phyloP scores from a whole-genome alignment of 192 early-diverging fungal genomes.

The Powellomyces hirtus region DNA sequence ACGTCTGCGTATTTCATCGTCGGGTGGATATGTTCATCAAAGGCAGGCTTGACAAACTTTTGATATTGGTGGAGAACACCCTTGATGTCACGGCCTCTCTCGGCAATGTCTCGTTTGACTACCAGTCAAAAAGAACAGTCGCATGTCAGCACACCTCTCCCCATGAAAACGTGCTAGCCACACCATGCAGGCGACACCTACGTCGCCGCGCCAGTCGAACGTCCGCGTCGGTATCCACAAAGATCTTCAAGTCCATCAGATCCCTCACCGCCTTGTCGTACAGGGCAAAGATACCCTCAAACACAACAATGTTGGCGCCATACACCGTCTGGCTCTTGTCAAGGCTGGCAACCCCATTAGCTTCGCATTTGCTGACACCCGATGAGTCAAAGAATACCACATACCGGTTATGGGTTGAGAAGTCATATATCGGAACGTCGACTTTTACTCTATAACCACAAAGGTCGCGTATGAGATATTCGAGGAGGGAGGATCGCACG shows the following conservation, averaged over 20 bases:
- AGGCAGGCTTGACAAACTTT: conserved; percentile 91
- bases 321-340: conserved; percentile 73
- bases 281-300: conserved; percentile 97
- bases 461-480: not conserved
- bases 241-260: conserved; percentile 78
- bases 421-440: conserved; percentile 89
- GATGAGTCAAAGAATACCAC: not conserved
- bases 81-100: conserved; percentile 81
- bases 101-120: conserved; percentile 89
- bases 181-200: conserved; percentile 28
- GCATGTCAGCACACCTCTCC: not conserved
- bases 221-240: conserved; percentile 95
- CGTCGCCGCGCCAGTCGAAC: conserved; percentile 83
- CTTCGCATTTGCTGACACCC: not conserved
- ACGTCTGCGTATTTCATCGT: conserved; percentile 90
- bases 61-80: conserved; percentile 89
- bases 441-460: conserved; percentile 56
- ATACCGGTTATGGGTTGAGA: conserved; percentile 78
- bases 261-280: conserved; percentile 78
- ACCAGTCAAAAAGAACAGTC: not conserved
- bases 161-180: not conserved
- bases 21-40: conserved; percentile 86
- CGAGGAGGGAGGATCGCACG: no score
- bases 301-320: conserved; percentile 93
- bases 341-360: conserved; percentile 12